phyloP scores from a whole-genome alignment of 192 early-diverging fungal species.

The Jimgerdemannia lactiflua region DNA sequence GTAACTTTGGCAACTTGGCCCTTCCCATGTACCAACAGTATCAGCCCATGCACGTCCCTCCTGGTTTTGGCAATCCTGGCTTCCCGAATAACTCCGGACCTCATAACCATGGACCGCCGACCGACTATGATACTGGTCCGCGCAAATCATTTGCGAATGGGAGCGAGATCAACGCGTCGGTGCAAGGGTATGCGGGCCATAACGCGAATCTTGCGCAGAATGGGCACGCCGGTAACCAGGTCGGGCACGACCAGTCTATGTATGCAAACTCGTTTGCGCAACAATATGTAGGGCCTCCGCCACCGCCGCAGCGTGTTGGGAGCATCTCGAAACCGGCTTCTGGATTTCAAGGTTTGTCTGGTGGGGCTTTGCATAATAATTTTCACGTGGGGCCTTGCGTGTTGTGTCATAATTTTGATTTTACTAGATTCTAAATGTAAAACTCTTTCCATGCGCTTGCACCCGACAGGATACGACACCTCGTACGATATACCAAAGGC shows the following conservation, averaged over 20 bases:
- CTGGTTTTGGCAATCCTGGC: background rate
- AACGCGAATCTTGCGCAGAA: background rate
- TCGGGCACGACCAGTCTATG: background rate
- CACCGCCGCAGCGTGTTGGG: background rate
- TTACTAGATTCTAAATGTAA: too few species aligned
- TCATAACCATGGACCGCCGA: background rate
- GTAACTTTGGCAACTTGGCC: background rate
- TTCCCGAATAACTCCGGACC: background rate
- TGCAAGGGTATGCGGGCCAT: background rate
- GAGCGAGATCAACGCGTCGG: background rate
- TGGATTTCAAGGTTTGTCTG: background rate
- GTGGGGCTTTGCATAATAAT: background rate
- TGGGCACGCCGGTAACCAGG: background rate
- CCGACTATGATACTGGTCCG: background rate
- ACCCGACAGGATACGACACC: background rate
- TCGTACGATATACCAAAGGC: conserved; percentile 4
- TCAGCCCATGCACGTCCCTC: background rate
- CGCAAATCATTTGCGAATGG: background rate
- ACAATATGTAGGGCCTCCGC: background rate
- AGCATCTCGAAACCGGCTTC: background rate
- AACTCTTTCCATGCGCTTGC: too few species aligned
- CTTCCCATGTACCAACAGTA: background rate
- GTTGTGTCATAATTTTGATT: background rate
- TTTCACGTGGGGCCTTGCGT: background rate
- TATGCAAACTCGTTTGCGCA: background rate